Conservation (phyloP, 306 rosid genomes). For the Cicer pinnatifidum region DNA sequence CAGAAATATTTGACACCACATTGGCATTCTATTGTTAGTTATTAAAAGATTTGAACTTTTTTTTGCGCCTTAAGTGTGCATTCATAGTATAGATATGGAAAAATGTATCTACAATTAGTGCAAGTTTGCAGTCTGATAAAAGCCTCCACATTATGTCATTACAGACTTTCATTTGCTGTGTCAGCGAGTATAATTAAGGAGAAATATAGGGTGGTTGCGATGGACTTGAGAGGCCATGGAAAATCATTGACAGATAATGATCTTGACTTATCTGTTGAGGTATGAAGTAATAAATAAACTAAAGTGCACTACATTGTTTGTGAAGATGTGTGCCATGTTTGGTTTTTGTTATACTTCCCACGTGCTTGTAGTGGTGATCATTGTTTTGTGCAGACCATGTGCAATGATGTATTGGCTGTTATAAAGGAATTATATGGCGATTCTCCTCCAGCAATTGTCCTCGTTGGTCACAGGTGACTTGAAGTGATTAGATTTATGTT, state of each 20-base stretch:
- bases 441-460: constrained; percentile 84
- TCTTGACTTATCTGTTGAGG: constrained; percentile 83
- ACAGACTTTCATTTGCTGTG: constrained; percentile 90
- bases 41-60: constrained; percentile 12
- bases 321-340: constrained; percentile 3
- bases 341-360: constrained; percentile 35
- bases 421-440: constrained; percentile 73
- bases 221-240: constrained; percentile 99
- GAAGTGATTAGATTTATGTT: constrained; percentile 35
- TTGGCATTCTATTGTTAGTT: background rate
- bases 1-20: background rate
- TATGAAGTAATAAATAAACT: constrained; percentile 40
- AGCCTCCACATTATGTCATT: constrained; percentile 32
- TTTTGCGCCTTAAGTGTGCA: background rate
- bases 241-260: constrained; percentile 79
- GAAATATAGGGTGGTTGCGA: constrained; percentile 81
- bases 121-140: constrained; percentile 39
- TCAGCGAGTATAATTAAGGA: constrained; percentile 76
- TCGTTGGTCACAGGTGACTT: constrained; percentile 86
- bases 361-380: constrained; percentile 34
- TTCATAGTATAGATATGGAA: background rate
- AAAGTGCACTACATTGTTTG: constrained; percentile 1
- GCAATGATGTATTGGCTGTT: constrained; percentile 85
- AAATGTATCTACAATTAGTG: constrained; percentile 13
- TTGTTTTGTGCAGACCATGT: constrained; percentile 77